These are phyloP conservation scores for Castanea mollissima DNA, from an alignment of 306 rosid species.

Conservation along the genomic window DNA sequence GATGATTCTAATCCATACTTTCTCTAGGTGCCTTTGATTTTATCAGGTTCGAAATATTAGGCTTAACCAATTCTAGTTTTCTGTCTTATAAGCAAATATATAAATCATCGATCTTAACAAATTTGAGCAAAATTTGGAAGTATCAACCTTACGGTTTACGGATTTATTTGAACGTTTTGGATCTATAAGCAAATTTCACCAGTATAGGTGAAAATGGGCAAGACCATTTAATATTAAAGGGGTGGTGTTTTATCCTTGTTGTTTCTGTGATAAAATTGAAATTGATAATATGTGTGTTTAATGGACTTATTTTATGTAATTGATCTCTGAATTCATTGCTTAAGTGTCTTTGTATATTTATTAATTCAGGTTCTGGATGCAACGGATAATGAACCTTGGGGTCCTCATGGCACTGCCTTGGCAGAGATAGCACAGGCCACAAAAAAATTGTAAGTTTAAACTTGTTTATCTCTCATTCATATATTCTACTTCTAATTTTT, in stretches of 20 bases:
- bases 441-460: conserved; percentile 68
- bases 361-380: conserved; percentile 85
- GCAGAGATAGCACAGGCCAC: conserved; percentile 96
- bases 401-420: conserved; percentile 96
- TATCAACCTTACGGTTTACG: too few species aligned
- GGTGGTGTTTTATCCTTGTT: too few species aligned
- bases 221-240: too few species aligned
- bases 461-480: not conserved
- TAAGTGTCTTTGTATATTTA: conserved; percentile 6
- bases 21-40: not conserved
- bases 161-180: too few species aligned
- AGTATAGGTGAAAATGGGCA: too few species aligned
- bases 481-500: not conserved
- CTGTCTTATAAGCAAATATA: too few species aligned
- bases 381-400: conserved; percentile 99
- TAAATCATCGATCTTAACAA: too few species aligned
- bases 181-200: too few species aligned
- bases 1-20: not conserved
- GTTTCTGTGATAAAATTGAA: not conserved
- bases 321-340: conserved; percentile 2
- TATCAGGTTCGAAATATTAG: too few species aligned
- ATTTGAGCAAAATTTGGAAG: too few species aligned
- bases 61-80: too few species aligned
- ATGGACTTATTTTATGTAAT: not conserved
- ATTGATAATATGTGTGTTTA: not conserved